Evolutionary conservation across 2,329 filamentous ascomycete species (phyloP).

Genomic region (Rugonectria rugulosa): DNA sequence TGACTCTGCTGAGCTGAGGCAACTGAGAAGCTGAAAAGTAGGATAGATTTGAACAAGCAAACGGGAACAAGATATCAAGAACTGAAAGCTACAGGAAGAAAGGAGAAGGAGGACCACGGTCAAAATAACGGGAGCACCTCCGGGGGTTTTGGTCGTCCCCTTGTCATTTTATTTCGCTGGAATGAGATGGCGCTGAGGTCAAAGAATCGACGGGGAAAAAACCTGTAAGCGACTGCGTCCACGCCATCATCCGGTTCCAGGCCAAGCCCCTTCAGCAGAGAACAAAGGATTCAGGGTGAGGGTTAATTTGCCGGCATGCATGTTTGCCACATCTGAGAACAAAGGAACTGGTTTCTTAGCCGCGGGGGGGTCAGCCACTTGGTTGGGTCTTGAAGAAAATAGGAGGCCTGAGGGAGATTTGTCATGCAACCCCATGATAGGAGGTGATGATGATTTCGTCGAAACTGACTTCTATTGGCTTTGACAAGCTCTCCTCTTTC

Average conservation of each 20-base stretch:
- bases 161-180: constrained; percentile 26
- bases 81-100: not conserved
- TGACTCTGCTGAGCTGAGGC: not conserved
- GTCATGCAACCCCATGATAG: not conserved
- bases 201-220: constrained; percentile 23
- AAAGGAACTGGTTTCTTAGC: constrained; percentile 36
- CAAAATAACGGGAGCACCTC: constrained; percentile 1
- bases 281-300: constrained; percentile 22
- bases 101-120: not conserved
- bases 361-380: constrained; percentile 14
- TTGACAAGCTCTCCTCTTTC: not conserved
- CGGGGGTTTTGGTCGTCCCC: too few species aligned
- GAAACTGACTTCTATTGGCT: not conserved
- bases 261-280: constrained; percentile 8
- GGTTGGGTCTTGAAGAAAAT: not conserved
- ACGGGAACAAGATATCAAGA: not conserved
- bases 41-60: too few species aligned
- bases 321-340: constrained; percentile 38
- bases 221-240: constrained; percentile 16
- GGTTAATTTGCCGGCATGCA: constrained; percentile 23
- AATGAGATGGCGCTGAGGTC: constrained; percentile 31
- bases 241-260: constrained; percentile 24
- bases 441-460: not conserved
- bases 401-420: not conserved
- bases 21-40: too few species aligned